Base-by-base conservation (phyloP, 1,139 yeast genomes). In the Yamadazyma oceani region DNA sequence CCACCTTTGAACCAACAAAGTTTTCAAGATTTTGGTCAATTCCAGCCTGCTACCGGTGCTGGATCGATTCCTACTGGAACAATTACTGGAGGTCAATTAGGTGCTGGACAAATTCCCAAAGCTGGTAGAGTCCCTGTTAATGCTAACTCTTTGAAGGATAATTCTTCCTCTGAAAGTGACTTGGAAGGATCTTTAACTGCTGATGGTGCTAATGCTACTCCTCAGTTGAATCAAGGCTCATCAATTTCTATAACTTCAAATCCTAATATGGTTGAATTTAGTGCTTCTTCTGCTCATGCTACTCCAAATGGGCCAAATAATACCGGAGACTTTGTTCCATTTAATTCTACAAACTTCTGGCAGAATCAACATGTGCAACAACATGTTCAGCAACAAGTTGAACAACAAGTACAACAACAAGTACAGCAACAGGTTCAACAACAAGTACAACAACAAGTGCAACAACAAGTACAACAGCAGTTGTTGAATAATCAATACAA, bases 1-100 rank as follows among this genome's bases (percentile, higher is more conserved):
- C 58, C 60, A 3, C 58, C 60, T 5, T 35, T 47, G n/a, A 48
- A 42, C 23, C 48, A 43, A 24, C 42, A 40, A 9, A 36, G 32
- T 34, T 42, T 40, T 29, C 31, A 28, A 22, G 36, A 15, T 17
- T 27, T 27, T n/a, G 16, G 16, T 27, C 30, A 27, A 8, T 27
- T 27, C 30, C 14, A 27, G 7, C 11, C 10, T 24, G n/a, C n/a
- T 24, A n/a, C 16, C 30, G 5, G 30, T n/a, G 21, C 21, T 6
- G 21, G 21, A 8, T 19, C 21, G 8, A 19, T 19, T 19, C 21
- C 21, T 19, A 19, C 21, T 19, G 21, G 21, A 35, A n/a, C n/a
- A 32, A 26, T 32, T 27, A 13, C 23, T 12, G 22, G 26, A 3
- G 17, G 16, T 8, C 26, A 24, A 6, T 5, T 12, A 15, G 6